Conservation (phyloP, 164 flowering plant species). For the Aristolochia contorta region DNA sequence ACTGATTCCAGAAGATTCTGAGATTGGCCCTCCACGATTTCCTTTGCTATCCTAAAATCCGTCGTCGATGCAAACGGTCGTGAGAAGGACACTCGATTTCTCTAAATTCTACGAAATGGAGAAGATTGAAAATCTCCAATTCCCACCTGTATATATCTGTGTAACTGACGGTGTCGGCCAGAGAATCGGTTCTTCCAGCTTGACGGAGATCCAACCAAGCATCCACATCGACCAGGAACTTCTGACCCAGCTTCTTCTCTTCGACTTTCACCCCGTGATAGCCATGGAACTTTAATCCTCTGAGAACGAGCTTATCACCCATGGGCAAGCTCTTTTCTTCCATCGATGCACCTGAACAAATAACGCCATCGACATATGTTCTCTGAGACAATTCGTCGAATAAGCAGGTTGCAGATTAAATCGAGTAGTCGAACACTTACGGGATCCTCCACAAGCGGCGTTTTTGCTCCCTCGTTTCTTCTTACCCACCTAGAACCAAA, state of each 20-base stretch:
- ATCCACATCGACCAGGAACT: slow-evolving; percentile 79
- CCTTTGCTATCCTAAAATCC: slow-evolving; percentile 49
- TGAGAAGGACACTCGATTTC: too few relatives aligned
- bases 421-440: too few relatives aligned
- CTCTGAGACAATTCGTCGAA: too few relatives aligned
- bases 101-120: not conserved
- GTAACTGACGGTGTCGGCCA: slow-evolving; percentile 69
- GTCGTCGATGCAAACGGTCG: not conserved
- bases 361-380: too few relatives aligned
- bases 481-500: too few relatives aligned
- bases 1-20: slow-evolving; percentile 78
- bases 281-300: slow-evolving; percentile 85
- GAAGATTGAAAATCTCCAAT: not conserved
- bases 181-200: slow-evolving; percentile 63
- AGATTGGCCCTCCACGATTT: slow-evolving; percentile 58
- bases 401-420: too few relatives aligned
- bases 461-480: too few relatives aligned
- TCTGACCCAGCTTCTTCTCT: slow-evolving; percentile 80
- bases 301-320: slow-evolving; percentile 88
- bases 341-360: slow-evolving; percentile 3
- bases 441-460: too few relatives aligned
- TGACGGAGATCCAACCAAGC: slow-evolving; percentile 77
- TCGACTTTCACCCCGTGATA: slow-evolving; percentile 78
- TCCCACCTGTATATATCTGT: slow-evolving; percentile 63
- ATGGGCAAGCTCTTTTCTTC: slow-evolving; percentile 15